Base-by-base conservation (phyloP, 768 basidiomycete genomes). In the Tylopilus sp. region DNA sequence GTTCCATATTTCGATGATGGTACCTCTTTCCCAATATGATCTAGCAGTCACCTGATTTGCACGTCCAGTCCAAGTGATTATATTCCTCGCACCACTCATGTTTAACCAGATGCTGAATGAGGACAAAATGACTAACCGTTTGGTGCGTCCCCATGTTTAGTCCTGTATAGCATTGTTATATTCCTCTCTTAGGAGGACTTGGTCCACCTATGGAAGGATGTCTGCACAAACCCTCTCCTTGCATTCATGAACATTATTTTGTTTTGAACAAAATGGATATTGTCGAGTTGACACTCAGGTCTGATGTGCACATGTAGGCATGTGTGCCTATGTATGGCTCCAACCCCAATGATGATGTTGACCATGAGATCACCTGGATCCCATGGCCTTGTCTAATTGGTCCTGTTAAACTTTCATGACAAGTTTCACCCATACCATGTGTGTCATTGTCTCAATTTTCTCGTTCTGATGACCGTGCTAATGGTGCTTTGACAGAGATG, bases 241-340 rank as follows among this genome's bases (percentile, higher is more conserved):
- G 71, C 76, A 11, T 72, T 77, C 44, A 77, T 83, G 17, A 81
- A 79, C 52, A 71, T 90, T n/a, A 82, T 89, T 26, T 68, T 90
- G 12, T 90, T 91, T 73, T 89, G 52, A 91, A n/a, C n/a, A n/a
- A n/a, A n/a, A n/a, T n/a, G n/a, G n/a, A 80, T 47, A 78, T 87
- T 22, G 64, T 86, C 21, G 66, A 71, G 39, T 71, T 75, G 4
- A 86, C 79, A 4, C 71, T 89, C 42, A 71, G 70, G 10, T 68
- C 80, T 3, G 84, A 84, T 18, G 72, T 85, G 18, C 67, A 71
- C 7, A 79, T 88, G 6, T 71, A 71, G 50, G 74, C 75, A 41
- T 87, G 76, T 40, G 85, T 88, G 1, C 80, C 85, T 0, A 81
- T 78, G 13, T 88, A 81, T 55, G 79, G 73, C 5, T 75, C 82